Conservation (phyloP, 2,329 filamentous ascomycete species). For the Paradendryphiella salina region DNA sequence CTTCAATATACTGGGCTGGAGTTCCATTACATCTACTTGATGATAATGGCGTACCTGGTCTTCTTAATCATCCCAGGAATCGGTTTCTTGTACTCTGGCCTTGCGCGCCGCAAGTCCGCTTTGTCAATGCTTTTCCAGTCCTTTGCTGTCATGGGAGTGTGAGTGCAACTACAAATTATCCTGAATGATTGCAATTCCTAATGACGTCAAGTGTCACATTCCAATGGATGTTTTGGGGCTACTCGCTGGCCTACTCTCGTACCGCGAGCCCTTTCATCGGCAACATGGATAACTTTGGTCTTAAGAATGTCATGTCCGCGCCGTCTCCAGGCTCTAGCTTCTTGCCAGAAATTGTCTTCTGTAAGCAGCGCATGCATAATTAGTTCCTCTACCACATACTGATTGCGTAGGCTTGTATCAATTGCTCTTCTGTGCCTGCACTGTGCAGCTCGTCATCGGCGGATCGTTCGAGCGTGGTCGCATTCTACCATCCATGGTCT, state of each 20-base stretch:
- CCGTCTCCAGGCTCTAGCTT: conserved; percentile 61
- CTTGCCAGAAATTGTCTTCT: conserved; percentile 68
- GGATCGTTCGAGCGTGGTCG: conserved; percentile 67
- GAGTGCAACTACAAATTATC: conserved; percentile 15
- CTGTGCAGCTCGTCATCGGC: conserved; percentile 67
- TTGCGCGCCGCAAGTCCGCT: conserved; percentile 65
- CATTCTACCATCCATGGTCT: conserved; percentile 66
- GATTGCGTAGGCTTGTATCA: conserved; percentile 56
- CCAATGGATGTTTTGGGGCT: conserved; percentile 68
- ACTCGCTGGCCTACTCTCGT: conserved; percentile 64
- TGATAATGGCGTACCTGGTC: conserved; percentile 63
- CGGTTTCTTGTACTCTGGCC: conserved; percentile 66
- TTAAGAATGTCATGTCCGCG: conserved; percentile 63
- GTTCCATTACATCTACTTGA: conserved; percentile 64
- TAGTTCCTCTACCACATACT: background rate
- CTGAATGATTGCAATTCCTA: background rate
- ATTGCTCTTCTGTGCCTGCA: conserved; percentile 64
- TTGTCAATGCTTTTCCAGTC: conserved; percentile 66
- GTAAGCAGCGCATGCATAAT: conserved; percentile 26
- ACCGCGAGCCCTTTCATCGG: conserved; percentile 66
- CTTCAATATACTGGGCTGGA: conserved; percentile 62
- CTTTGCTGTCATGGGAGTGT: conserved; percentile 60
- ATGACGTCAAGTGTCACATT: conserved; percentile 50
- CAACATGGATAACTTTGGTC: conserved; percentile 62
- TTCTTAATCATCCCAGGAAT: conserved; percentile 70